Evolutionary conservation across 1,284 basidiomycete genomes (phyloP), one percentile per base, ranked within the genome.

Genomic region (Exobasidium rhododendri): DNA sequence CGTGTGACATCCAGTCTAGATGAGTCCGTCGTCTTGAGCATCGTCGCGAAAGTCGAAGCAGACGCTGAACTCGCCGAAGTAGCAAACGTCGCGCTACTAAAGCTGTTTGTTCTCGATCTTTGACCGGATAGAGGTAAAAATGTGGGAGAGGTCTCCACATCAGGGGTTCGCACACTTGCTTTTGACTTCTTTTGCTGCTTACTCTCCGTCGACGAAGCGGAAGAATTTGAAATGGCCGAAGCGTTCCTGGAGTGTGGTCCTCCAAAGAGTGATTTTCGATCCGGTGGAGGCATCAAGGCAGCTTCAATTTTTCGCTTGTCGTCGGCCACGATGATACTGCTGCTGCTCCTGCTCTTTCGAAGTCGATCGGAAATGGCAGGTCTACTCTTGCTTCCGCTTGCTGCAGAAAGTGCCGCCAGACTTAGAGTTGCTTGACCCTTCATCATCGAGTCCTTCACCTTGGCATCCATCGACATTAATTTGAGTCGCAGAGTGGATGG

Each of bases 391-490:
- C 52, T 26, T 55, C 56, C 7, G 63, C 62, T 26, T n/a, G 28
- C 52, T n/a, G 66, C 13, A 2, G 63, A 66, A 20, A 83, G 71
- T 0, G 83, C 76, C 17, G 81, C 83, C 11, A 84, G 78, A 28
- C 84, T 83, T 71, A 91, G 82, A 13, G 85, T 85, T 28, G 88
- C 86, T 1, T 90, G 89, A 0, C 90, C 91, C 73, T 89, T 90
- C 59, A 93, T 82, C 89, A 93, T 92, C n/a, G 89, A 89, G 2
- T 89, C 89, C 74, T 92, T 92, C 44, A 93, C 90, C 1, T 87
- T 86, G 0, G 86, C 81, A 64, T 90, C 89, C 85, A 93, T 89
- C 24, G 85, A 85, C 44, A 84, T 82, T 4, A 93, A 85, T 80
- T 91, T 91, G 1, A 87, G 86, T 11, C 90, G 85, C 17, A 92